Base-by-base conservation (phyloP, 768 basidiomycete species). In the Kwoniella heveanensis region DNA sequence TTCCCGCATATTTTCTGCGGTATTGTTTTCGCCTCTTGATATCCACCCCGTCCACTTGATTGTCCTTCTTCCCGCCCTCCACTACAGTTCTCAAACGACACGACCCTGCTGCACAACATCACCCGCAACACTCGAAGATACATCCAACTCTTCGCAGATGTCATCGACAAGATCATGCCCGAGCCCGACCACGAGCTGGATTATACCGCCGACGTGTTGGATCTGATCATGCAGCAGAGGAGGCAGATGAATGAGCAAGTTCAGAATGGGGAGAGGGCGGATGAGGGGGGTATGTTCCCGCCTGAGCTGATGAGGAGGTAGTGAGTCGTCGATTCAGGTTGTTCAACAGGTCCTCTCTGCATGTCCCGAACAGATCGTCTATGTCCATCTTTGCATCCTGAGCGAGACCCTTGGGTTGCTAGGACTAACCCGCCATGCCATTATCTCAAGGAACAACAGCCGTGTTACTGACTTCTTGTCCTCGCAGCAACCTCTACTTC, bases 221-320 rank as follows among this genome's bases (percentile, higher is more conserved):
- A 99, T 80, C 88, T 98, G 4, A 96, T 99, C 62, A 85, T 98
- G 66, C 92, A 93, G 78, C 96, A 98, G 75, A 85, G 96, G 57
- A 84, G 88, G 57, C 90, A 96, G 78, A 85, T 91, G 62, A 97
- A 97, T 72, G 87, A 88, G 59, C 87, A 89, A 77, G 83, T 68
- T 37, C 63, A 60, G 48, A 61, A 60, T 52, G 75, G 68, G 4
- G 74, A 77, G 46, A 55, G 72, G 32, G 46, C 59, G 2, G 67
- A 69, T 21, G 74, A 76, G n/a, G 66, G 66, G 1, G 73, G 74
- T 9, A 86, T 87, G 30, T 98, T 98, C 80, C 96, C 96, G 0
- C 87, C 90, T 53, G 92, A 95, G 76, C 82, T 99, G 19, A 84
- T 98, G 70, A 84, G 96, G 77, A 85, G 96, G 86, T 99, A 97